A percentile compares a stretch with the other conserved stretches of the same genome.
phyloP scores from a whole-genome alignment of 192 early-diverging fungal species.

The Backusella australiensis region DNA sequence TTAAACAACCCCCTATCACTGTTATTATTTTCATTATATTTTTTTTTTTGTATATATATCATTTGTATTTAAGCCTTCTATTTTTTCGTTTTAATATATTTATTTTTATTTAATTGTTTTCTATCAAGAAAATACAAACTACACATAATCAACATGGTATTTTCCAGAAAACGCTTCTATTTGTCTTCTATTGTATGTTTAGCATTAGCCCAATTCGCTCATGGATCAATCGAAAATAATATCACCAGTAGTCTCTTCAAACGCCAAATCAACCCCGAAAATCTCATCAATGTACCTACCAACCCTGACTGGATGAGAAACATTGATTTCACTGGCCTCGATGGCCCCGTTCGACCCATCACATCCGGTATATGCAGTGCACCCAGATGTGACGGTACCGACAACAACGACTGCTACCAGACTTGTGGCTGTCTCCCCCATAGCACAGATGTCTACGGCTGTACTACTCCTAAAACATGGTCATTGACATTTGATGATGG shows the following conservation, averaged over 20 bases:
- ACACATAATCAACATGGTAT: not conserved
- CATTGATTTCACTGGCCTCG: not conserved
- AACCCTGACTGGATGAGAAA: not conserved
- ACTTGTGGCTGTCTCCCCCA: constrained; percentile 26
- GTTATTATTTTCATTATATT: not conserved
- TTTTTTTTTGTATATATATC: not conserved
- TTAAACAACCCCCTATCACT: not conserved
- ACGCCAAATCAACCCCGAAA: not conserved
- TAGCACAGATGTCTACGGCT: constrained; percentile 26
- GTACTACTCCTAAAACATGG: constrained; percentile 17
- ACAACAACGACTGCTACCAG: constrained; percentile 34
- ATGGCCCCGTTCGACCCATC: constrained; percentile 11
- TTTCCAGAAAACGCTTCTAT: not conserved
- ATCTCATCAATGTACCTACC: not conserved
- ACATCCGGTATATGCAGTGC: constrained; percentile 24
- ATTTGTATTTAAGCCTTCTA: not conserved
- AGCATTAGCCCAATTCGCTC: not conserved
- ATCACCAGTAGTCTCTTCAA: not conserved
- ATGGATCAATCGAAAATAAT: not conserved
- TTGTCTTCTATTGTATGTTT: not conserved
- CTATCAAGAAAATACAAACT: not conserved
- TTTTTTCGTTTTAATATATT: not conserved
- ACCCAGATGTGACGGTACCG: constrained; percentile 29
- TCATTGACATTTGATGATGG: constrained; percentile 60
- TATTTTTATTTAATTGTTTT: not conserved